A percentile compares a stretch with the other conserved stretches of the same genome.
Evolutionary conservation across 1,139 yeast species (phyloP).

Genomic region (Ashbya aceris): DNA sequence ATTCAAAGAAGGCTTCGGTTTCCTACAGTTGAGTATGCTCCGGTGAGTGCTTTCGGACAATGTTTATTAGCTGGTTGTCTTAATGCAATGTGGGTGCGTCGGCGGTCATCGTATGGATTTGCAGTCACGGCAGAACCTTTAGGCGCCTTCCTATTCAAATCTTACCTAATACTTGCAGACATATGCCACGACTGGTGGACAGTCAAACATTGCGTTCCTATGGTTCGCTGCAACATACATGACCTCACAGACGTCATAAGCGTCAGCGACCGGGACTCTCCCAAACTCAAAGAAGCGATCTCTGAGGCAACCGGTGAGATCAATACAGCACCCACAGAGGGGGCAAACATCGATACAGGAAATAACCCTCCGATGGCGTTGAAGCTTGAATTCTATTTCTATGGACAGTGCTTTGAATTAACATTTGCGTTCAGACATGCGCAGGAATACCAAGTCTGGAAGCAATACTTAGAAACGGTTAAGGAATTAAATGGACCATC

Average conservation of each 20-base stretch:
- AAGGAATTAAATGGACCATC: conserved; percentile 6
- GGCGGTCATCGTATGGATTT: conserved; percentile 1
- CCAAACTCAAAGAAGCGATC: background rate
- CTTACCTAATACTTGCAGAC: conserved; percentile 11
- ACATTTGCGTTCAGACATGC: conserved; percentile 4
- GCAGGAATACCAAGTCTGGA: conserved; percentile 6
- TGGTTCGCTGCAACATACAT: conserved; percentile 3
- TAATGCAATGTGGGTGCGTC: conserved; percentile 9
- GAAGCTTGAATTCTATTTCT: conserved; percentile 7
- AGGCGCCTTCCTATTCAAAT: conserved; percentile 11
- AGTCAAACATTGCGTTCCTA: conserved; percentile 4
- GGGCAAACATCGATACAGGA: conserved; percentile 1
- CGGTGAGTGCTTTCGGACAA: conserved; percentile 10
- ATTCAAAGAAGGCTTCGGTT: conserved; percentile 6
- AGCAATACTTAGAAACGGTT: conserved; percentile 2
- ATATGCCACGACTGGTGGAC: conserved; percentile 4
- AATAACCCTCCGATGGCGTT: background rate
- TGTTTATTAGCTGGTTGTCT: conserved; percentile 9
- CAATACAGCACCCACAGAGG: background rate
- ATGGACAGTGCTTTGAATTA: conserved; percentile 7
- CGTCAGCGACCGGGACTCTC: conserved; percentile 2
- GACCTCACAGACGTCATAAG: background rate
- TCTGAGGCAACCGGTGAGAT: background rate
- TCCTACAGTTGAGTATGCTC: conserved; percentile 9
- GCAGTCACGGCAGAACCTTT: conserved; percentile 8